Evolutionary conservation across 225 moss, liverwort and hornwort species (phyloP).

Genomic region (Climacium dendroides): DNA sequence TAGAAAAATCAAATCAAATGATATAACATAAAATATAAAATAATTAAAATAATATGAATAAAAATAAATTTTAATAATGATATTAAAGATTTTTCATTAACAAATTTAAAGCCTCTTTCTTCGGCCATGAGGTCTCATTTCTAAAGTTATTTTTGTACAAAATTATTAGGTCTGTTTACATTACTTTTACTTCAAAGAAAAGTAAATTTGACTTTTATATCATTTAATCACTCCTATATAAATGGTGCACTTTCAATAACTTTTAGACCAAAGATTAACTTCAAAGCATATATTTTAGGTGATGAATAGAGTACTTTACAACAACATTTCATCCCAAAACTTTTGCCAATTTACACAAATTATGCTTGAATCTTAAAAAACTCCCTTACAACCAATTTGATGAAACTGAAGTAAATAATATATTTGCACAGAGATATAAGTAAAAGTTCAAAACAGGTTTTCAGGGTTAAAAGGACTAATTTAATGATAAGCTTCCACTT

Average conservation of each 20-base stretch:
- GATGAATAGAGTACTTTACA: neutral
- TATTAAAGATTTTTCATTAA: neutral
- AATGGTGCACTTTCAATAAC: neutral
- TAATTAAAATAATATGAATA: neutral
- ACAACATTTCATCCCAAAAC: neutral
- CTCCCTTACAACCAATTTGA: neutral
- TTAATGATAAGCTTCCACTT: neutral
- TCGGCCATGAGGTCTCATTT: rapidly evolving
- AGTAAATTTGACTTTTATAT: neutral
- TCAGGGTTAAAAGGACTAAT: neutral
- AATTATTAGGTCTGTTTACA: neutral
- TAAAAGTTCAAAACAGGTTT: neutral
- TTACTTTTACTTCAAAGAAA: neutral
- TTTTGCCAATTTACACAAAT: neutral
- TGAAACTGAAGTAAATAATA: neutral
- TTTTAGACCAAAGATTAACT: neutral
- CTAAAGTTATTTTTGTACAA: neutral
- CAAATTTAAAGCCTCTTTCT: neutral
- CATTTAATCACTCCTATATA: neutral
- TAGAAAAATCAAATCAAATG: no score
- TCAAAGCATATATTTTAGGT: rapidly evolving
- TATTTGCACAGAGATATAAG: neutral
- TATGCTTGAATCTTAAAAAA: neutral
- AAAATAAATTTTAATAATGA: neutral
- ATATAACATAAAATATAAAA: neutral